Conservation (phyloP, 2,329 filamentous ascomycete genomes). For the Clonostachys sp. region DNA sequence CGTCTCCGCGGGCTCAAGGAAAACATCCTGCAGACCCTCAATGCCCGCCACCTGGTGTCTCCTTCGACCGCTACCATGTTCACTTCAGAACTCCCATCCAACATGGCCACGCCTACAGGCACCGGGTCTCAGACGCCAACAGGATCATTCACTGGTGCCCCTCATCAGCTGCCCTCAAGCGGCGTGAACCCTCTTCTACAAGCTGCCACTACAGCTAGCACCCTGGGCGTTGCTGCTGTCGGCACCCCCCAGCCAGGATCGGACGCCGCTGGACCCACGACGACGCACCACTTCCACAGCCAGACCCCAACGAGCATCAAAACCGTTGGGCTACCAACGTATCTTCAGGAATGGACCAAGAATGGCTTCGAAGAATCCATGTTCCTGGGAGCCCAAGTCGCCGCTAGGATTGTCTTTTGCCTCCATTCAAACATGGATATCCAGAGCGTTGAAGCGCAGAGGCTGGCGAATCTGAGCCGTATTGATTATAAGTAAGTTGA, state of each 20-base stretch:
- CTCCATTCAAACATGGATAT: constrained; percentile 51
- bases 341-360: constrained; percentile 89
- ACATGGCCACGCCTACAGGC: constrained; percentile 83
- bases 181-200: constrained; percentile 87
- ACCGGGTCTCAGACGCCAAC: constrained; percentile 91
- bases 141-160: constrained; percentile 47
- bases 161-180: constrained; percentile 49
- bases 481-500: constrained; percentile 56
- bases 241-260: constrained; percentile 33
- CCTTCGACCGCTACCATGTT: constrained; percentile 94
- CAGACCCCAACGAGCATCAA: constrained; percentile 83
- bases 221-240: constrained; percentile 36
- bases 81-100: constrained; percentile 92
- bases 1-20: constrained; percentile 77
- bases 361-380: constrained; percentile 73
- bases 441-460: constrained; percentile 44
- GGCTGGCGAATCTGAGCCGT: constrained; percentile 50
- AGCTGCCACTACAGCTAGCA: constrained; percentile 76
- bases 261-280: constrained; percentile 25
- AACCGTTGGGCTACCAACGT: constrained; percentile 71
- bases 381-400: constrained; percentile 85
- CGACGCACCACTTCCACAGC: constrained; percentile 49
- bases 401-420: constrained; percentile 59
- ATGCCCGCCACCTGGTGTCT: constrained; percentile 81
- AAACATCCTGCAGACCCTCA: constrained; percentile 75